Evolutionary conservation across 768 basidiomycete genomes (phyloP), one percentile per base, ranked within the genome.

Genomic region (Amanita fuliginea): DNA sequence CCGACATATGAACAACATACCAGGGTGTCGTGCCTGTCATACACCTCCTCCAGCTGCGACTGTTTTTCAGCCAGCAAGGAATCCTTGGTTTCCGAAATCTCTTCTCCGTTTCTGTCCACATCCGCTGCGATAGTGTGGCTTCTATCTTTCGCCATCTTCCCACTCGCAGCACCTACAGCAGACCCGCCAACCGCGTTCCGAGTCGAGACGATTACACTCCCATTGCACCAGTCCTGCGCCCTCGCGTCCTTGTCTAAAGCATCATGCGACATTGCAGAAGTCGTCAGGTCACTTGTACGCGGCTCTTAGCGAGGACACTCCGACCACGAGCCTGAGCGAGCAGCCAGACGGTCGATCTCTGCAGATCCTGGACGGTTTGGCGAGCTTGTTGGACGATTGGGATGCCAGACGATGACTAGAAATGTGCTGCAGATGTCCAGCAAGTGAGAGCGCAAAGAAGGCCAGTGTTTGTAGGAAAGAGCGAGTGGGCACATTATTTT

Each of bases 21-120:
- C 66, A 86, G 62, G 56, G 75, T 72, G 61, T 92, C 89, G 66
- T 91, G 89, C 54, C 60, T 70, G 49, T 83, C 77, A 51, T 78
- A 59, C 22, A 87, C 73, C 4, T 62, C 60, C 55, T 79, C 76
- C 56, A 91, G 61, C 54, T 83, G 69, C 11, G 58, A 59, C 62
- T 84, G 81, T 61, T 76, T 80, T 55, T 78, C 69, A 44, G 65
- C 64, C n/a, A 92, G 56, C 61, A 83, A 59, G 46, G 65, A 67
- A 19, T 64, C 62, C 43, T 72, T 72, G 19, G 54, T 60, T 13
- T 63, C 66, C 33, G 67, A 41, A 41, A 56, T 52, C 48, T 59
- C 64, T 16, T 63, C 59, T 55, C 54, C 30, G 60, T 57, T 42
- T 30, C 13, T 13, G 22, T 42, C 14, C 28, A 47, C 39, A 46